phyloP scores from a whole-genome alignment of 2,329 filamentous ascomycete genomes.

The Scorias spongiosa region DNA sequence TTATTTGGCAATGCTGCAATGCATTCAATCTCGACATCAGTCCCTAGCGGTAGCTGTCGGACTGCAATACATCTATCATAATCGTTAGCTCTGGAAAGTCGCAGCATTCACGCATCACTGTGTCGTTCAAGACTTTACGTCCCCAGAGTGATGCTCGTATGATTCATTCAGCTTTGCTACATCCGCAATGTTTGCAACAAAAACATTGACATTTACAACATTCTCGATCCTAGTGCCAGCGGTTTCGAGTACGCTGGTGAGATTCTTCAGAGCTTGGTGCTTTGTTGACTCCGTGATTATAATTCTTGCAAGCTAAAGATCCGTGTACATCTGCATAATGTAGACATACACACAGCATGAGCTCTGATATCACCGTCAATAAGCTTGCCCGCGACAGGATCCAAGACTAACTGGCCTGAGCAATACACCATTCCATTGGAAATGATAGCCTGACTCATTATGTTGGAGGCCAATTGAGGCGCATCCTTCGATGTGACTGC shows the following conservation, averaged over 20 bases:
- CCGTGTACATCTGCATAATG: too few relatives aligned
- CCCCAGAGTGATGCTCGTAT: constrained; percentile 25
- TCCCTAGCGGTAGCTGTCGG: constrained; percentile 34
- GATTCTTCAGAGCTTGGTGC: constrained; percentile 41
- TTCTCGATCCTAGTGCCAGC: constrained; percentile 45
- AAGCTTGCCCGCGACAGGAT: constrained; percentile 38
- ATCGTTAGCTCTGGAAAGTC: constrained; percentile 2
- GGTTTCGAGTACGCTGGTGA: constrained; percentile 43
- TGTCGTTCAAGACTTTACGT: constrained; percentile 17
- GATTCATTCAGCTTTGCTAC: constrained; percentile 45
- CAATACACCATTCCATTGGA: constrained; percentile 55
- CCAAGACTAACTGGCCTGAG: constrained; percentile 46
- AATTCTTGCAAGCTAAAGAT: too few relatives aligned
- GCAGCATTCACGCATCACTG: not conserved
- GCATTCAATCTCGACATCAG: constrained; percentile 41
- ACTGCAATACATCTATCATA: constrained; percentile 33
- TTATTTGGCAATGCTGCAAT: constrained; percentile 23
- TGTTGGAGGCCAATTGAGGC: not conserved
- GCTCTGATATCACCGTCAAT: constrained; percentile 43
- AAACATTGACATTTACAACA: constrained; percentile 53
- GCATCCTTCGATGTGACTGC: too few relatives aligned
- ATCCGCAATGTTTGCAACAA: constrained; percentile 48
- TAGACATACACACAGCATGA: constrained; percentile 28
- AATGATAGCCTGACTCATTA: constrained; percentile 21
- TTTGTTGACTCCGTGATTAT: too few relatives aligned